phyloP scores from a whole-genome alignment of 805 yeast species.

The Yarrowia deformans region DNA sequence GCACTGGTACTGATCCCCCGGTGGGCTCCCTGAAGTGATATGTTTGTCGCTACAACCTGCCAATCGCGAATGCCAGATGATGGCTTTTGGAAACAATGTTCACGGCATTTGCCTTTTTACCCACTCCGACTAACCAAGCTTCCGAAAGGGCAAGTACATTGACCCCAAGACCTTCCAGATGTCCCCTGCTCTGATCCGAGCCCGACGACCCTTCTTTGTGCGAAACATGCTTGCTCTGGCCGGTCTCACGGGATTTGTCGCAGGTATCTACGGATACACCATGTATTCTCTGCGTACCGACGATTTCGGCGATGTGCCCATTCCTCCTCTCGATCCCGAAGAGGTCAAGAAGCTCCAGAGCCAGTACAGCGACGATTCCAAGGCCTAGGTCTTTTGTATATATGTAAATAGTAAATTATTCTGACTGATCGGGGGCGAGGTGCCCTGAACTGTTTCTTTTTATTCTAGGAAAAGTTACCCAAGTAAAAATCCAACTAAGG shows the following conservation, averaged over 20 bases:
- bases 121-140: constrained; percentile 17
- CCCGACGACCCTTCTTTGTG: constrained; percentile 85
- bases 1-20: no score
- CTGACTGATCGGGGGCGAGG: constrained; percentile 2
- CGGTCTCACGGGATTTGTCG: constrained; percentile 67
- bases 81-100: no score
- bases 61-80: no score
- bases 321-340: constrained; percentile 86
- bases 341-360: constrained; percentile 51
- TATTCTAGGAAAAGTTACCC: not conserved
- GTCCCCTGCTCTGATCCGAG: constrained; percentile 93
- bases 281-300: constrained; percentile 57
- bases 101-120: no score
- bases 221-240: constrained; percentile 71
- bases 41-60: no score
- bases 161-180: constrained; percentile 68
- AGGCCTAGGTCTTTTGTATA: constrained; percentile 36
- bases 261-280: constrained; percentile 61
- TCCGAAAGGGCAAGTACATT: constrained; percentile 33
- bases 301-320: constrained; percentile 89
- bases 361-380: constrained; percentile 26
- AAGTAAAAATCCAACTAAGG: no score
- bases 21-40: no score
- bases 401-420: constrained; percentile 38
- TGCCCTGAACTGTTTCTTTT: no score